These are phyloP conservation scores for Boletus rex-veris DNA, from an alignment of 768 basidiomycete genomes.

Conservation along the genomic window DNA sequence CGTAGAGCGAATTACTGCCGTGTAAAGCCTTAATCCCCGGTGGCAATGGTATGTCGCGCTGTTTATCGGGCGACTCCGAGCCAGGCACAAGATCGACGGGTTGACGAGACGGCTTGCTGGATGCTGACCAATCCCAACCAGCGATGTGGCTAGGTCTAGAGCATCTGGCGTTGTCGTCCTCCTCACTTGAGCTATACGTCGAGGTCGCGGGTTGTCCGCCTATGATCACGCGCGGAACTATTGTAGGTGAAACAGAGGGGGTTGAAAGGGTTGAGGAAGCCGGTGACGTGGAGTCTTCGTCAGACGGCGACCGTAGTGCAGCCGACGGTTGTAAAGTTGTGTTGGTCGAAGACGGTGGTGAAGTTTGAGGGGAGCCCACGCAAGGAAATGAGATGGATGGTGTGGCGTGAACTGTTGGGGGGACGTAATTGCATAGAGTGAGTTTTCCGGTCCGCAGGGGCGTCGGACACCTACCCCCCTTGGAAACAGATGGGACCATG, in stretches of 20 bases:
- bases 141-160: constrained; percentile 3
- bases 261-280: constrained; percentile 29
- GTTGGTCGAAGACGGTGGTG: not conserved
- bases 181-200: not conserved
- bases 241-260: constrained; percentile 20
- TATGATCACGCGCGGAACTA: constrained; percentile 22
- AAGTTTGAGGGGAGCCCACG: not conserved
- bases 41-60: not conserved
- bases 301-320: not conserved
- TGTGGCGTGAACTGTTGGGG: constrained; percentile 19
- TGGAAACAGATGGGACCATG: constrained; percentile 3
- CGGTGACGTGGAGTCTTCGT: constrained; percentile 22
- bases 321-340: not conserved
- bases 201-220: constrained; percentile 25
- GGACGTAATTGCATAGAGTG: constrained; percentile 32
- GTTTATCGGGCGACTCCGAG: constrained; percentile 23
- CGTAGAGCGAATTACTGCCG: constrained; percentile 41
- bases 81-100: not conserved
- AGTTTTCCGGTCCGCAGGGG: constrained; percentile 21
- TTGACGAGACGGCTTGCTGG: not conserved
- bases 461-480: not conserved
- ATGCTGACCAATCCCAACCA: constrained; percentile 26
- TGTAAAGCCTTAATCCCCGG: not conserved
- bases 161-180: not conserved
- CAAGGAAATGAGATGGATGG: constrained; percentile 4